Base-by-base conservation (phyloP, 2,329 filamentous ascomycete genomes). In the Aspergillus pseudoviridinutans region DNA sequence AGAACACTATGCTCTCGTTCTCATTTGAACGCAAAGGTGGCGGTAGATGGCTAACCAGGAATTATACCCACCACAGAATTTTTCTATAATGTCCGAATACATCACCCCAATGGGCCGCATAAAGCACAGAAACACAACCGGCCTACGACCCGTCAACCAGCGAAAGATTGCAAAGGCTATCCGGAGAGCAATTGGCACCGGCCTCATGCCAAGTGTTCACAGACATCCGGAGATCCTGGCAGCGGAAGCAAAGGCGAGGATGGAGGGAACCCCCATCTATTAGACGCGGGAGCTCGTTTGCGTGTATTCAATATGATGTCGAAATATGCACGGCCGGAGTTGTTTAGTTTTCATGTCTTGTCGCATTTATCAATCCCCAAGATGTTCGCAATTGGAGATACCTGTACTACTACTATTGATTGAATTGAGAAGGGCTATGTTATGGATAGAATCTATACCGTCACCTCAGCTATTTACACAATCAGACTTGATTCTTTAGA, bases 161-260 rank as follows among this genome's bases (percentile, higher is more conserved):
- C 84, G 94, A 65, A 92, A 89, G 78, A 86, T 99, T 71, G 90
- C 93, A 61, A 97, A 95, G 80, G 93, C 95, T 54, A 89, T 99
- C 67, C 82, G 94, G 64, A 84, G 94, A 66, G 88, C 90, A 22
- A 88, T 97, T 67, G 94, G 92, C 1, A 83, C 97, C 70, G 94
- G 94, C 17, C 80, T 97, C 59, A 92, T 97, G 83, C 94, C 94
- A 25, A 95, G 88, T 72, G 88, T 95, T 55, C 90, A 99, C 78
- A 80, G 82, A 64, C 94, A 99, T 77, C 94, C 94, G 3, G 90
- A 95, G 74, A 80, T 96, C 57, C 73, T 96, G 63, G 78, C 80
- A 4, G 59, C 63, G 14, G 70, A 75, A 51, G 57, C 69, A 49
- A 69, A 65, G 62, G 57, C 61, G 27, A 71, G 66, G 55, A 60